Base-by-base conservation (phyloP, 805 yeast species). In the Debaryomyces tyrocola region DNA sequence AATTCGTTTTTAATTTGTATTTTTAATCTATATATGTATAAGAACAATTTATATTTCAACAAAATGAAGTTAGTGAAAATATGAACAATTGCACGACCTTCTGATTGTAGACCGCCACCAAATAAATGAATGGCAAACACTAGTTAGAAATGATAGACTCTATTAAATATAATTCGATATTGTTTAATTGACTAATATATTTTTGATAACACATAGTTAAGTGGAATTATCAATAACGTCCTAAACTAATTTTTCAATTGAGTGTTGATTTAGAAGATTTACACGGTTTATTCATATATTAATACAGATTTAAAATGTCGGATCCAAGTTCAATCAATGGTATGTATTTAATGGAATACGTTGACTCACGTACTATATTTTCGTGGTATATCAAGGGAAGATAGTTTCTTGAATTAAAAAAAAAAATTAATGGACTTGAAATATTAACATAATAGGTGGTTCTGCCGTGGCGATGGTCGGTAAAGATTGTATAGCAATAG, bases 381-480 rank as follows among this genome's bases (percentile, higher is more conserved):
- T 24, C 27, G 10, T 24, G 27, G 2, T 9, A 24, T 24, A 9
- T 24, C 27, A 24, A 24, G 27, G 4, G 27, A 24, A 24, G 10
- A 24, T 9, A 24, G 27, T 24, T 24, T 24, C 3, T 17, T 17
- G 18, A 4, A 31, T 3, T 12, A 31, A 12, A 31, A n/a, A 31
- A 31, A 11, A 31, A n/a, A 31, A 31, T 2, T 31, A 2, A 8
- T 9, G 34, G 17, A 31, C 8, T 6, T n/a, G 14, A 14, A 31
- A 31, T 34, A 41, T 45, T 29, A 36, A 45, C 44, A 40, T 17
- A 12, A 24, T 48, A 69, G 90, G 97, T 72, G 99, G 99, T 70
- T 80, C 96, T 53, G 96, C 96, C 43, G 96, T 95, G 29, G 99
- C 99, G 54, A 94, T 94, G 99, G 85, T 85, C 20, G 99, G 99